phyloP scores from a whole-genome alignment of 108 stramenopile species.

The Cafeteria roenbergensis region DNA sequence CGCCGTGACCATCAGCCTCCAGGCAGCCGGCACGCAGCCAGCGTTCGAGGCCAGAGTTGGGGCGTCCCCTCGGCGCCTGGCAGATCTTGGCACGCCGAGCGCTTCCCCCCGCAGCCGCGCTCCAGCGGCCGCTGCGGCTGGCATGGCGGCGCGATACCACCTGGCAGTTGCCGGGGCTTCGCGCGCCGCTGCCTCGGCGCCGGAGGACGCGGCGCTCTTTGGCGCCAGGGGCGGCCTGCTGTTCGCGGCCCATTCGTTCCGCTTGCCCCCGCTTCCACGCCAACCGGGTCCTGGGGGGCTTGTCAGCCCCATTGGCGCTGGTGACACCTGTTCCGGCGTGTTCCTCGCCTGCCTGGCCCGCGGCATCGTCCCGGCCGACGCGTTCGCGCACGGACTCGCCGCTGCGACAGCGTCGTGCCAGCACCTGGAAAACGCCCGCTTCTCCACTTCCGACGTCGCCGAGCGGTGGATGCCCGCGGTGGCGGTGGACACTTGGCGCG shows the following conservation, averaged over 20 bases:
- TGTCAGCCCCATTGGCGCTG: constrained; percentile 11
- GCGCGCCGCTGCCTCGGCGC: no score
- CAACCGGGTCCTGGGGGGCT: not conserved
- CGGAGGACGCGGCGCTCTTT: no score
- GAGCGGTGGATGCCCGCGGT: no score
- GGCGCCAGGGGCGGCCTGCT: not conserved
- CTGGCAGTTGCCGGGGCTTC: no score
- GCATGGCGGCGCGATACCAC: no score
- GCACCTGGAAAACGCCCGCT: constrained; percentile 5
- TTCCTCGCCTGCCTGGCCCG: not conserved
- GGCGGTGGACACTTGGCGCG: no score
- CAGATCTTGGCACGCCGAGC: no score
- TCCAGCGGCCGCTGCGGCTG: not conserved
- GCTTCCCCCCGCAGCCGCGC: not conserved
- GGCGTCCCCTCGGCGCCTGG: no score
- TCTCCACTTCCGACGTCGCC: no score
- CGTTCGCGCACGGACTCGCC: constrained; percentile 8
- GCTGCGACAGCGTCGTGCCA: constrained; percentile 5
- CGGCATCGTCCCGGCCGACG: not conserved
- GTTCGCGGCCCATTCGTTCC: not conserved
- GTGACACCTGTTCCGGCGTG: constrained; percentile 5
- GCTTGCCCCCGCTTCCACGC: not conserved
- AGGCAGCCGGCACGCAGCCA: no score
- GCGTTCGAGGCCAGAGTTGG: no score
- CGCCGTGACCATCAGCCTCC: no score